Base-by-base conservation (phyloP, 2,329 filamentous ascomycete genomes). In the Fusarium irregulare region DNA sequence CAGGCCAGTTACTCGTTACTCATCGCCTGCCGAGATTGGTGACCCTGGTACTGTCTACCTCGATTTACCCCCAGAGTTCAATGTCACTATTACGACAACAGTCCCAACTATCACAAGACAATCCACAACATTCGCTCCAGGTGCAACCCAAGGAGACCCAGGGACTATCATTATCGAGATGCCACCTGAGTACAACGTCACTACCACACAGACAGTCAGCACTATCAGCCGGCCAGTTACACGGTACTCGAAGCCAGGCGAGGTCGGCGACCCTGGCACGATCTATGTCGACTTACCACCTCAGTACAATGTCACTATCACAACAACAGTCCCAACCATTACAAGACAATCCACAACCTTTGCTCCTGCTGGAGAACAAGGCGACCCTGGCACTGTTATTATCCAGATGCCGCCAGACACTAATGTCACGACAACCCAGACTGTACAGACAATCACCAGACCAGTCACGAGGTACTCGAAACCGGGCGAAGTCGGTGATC, bases 301-400 rank as follows among this genome's bases (percentile, higher is more conserved):
- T 2, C 47, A 68, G 18, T 67, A 56, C 20, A 68, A 68, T 21
- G 64, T 68, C n/a, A 68, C 64, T 7, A 30, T 68, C 11, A 67
- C 64, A 7, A 44, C 60, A n/a, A 59, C 53, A 3, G 30, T 65
- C 18, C 16, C 34, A 3, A 64, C 46, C 1, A 54, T 68, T 14
- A 68, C 64, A 10, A 21, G 41, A 30, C 57, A 40, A n/a, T 27
- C 34, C 7, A 64, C 61, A 6, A 50, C 30, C 8, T 64, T 63
- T 46, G 42, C 48, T 40, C 30, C 61, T 10, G 61, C 44, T 18
- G 61, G 18, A 3, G 55, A 60, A 6, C 59, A 56, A 34, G 61
- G 60, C 13, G 57, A 66, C 32, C 65, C 65, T n/a, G 60, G 60
- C 4, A 65, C 53, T 12, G 14, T 65, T 18, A 23, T 65, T 4